Conservation (phyloP, 768 basidiomycete species). For the Mycena maculata region DNA sequence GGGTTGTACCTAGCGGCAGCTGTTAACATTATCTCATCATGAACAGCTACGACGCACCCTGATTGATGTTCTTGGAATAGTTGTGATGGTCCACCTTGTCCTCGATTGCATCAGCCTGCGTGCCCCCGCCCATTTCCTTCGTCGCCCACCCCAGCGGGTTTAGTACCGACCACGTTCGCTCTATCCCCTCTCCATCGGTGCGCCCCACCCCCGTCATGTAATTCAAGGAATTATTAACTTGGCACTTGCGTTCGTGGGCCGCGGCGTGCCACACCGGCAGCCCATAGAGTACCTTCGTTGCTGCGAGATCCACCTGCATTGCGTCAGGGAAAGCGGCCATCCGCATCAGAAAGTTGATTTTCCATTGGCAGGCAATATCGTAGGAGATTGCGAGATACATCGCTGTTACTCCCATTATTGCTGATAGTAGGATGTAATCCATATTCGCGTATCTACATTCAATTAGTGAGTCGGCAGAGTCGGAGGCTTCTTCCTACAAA, state of each 20-base stretch:
- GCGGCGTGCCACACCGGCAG: no score
- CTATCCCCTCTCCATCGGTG: slow-evolving; percentile 6
- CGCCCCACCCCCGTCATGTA: slow-evolving; percentile 22
- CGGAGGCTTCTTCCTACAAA: no score
- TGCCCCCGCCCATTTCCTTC: slow-evolving; percentile 41
- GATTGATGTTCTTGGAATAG: slow-evolving; percentile 21
- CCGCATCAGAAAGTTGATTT: not conserved
- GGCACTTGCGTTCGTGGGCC: slow-evolving; percentile 27
- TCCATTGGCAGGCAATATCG: not conserved
- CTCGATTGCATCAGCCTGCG: slow-evolving; percentile 42
- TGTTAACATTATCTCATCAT: not conserved
- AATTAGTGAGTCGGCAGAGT: no score
- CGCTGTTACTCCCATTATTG: slow-evolving; percentile 4
- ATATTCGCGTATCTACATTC: slow-evolving; percentile 36
- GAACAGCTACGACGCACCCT: slow-evolving; percentile 3
- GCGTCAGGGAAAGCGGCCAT: not conserved
- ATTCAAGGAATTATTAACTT: slow-evolving; percentile 19
- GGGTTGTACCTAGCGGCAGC: not conserved
- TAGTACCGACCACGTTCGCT: slow-evolving; percentile 41
- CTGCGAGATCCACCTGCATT: not conserved
- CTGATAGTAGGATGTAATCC: slow-evolving; percentile 38
- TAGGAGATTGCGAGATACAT: not conserved
- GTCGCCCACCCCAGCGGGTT: slow-evolving; percentile 41
- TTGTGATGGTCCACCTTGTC: slow-evolving; percentile 36
- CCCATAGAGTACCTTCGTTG: not conserved